Evolutionary conservation across 768 basidiomycete genomes (phyloP), one percentile per base, ranked within the genome.

Genomic region (Rhodotorula diobovata): DNA sequence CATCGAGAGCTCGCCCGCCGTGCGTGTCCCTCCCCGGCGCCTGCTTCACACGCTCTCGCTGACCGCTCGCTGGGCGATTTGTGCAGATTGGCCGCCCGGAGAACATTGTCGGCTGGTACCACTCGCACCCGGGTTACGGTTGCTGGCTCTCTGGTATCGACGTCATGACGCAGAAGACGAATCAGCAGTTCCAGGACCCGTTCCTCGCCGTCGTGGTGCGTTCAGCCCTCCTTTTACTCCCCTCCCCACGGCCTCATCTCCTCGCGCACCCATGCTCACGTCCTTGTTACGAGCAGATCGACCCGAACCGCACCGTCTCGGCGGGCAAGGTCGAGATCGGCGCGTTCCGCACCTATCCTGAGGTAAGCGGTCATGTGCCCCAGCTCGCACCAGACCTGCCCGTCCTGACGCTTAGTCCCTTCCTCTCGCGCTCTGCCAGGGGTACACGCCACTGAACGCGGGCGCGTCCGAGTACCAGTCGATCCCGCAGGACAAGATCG

Each of bases 101-200:
- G 80, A 87, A 93, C 79, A 88, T 87, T 14, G 90, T 94, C 74
- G 93, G 93, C n/a, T 95, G 93, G 93, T 96, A 96, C 80, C 93
- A 96, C 80, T 95, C 93, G 25, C 96, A 99, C 82, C 96, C 96
- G 11, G 96, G 96, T 23, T 99, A 98, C 79, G 96, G 96, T 28
- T 99, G 96, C 81, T 99, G 96, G 96, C 83, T 99, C 16, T 97
- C 94, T 21, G 96, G 96, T 35, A 98, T 99, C 81, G 96, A 99
- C 78, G 96, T 98, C 68, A 91, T 90, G 79, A 99, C 96, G 0
- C 96, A 99, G 79, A 85, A 90, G 83, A 93, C 87, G 77, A 94
- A 97, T 80, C 95, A 99, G 78, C 89, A 89, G 78, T 93, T 87
- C 82, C 90, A 90, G 80, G 95, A 99, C 81, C 95, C 95, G 5